Evolutionary conservation across 2,329 filamentous ascomycete species (phyloP).

Genomic region (Colletotrichum sublineola): DNA sequence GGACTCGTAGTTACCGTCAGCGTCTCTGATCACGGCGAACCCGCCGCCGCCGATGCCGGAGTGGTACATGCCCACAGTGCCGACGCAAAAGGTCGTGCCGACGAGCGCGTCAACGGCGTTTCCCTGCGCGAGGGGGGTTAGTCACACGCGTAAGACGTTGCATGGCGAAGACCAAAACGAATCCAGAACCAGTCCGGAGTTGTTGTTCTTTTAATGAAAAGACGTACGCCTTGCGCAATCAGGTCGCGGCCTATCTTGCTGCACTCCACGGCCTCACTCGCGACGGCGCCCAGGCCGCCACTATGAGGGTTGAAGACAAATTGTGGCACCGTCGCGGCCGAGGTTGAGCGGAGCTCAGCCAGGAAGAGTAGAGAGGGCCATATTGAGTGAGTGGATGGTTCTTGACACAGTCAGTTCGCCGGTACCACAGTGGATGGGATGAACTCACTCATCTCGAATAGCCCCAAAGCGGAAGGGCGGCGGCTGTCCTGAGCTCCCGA

Average conservation of each 20-base stretch:
- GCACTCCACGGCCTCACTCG: conserved; percentile 77
- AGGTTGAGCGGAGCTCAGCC: conserved; percentile 13
- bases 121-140: conserved; percentile 58
- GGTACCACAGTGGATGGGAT: conserved; percentile 24
- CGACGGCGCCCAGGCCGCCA: conserved; percentile 71
- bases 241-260: conserved; percentile 77
- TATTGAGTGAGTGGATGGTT: neutral
- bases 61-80: conserved; percentile 82
- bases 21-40: conserved; percentile 84
- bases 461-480: conserved; percentile 9
- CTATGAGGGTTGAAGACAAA: conserved; percentile 43
- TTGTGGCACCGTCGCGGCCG: conserved; percentile 35
- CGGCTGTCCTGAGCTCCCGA: conserved; percentile 17
- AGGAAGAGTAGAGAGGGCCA: conserved; percentile 24
- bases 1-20: conserved; percentile 82
- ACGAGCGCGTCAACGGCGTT: conserved; percentile 84
- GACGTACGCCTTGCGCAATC: conserved; percentile 64
- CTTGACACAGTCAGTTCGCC: conserved; percentile 12
- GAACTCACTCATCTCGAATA: conserved; percentile 39
- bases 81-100: conserved; percentile 80
- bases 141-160: neutral
- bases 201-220: neutral
- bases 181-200: neutral
- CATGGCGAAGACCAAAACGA: neutral
- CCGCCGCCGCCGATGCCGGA: conserved; percentile 90